These are phyloP conservation scores for Termitomyces bulborhizus DNA, from an alignment of 768 basidiomycete genomes.

Conservation along the genomic window DNA sequence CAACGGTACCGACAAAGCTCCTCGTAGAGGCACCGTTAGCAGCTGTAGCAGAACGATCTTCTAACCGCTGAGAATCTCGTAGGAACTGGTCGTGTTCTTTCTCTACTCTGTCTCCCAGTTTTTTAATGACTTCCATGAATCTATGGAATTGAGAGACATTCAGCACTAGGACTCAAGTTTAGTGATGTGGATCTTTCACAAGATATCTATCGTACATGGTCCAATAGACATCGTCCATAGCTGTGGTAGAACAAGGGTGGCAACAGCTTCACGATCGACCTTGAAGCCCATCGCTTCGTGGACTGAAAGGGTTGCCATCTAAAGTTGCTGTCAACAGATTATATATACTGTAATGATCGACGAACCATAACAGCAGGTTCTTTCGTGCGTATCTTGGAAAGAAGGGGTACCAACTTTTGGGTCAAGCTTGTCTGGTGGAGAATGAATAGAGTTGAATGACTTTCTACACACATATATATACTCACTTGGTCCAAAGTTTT, in stretches of 20 bases:
- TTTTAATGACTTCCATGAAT: constrained; percentile 83
- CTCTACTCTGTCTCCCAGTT: constrained; percentile 82
- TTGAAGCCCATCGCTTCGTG: constrained; percentile 97
- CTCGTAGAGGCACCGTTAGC: constrained; percentile 32
- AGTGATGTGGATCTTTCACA: neutral
- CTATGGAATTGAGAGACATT: constrained; percentile 84
- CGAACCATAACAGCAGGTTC: constrained; percentile 91
- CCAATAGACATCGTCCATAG: constrained; percentile 98
- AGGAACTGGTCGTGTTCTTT: constrained; percentile 90
- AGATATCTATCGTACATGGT: constrained; percentile 51
- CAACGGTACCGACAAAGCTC: constrained; percentile 45
- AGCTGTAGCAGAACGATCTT: constrained; percentile 61
- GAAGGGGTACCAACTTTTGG: constrained; percentile 89
- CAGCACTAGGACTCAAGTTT: constrained; percentile 41
- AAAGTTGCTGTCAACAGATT: neutral
- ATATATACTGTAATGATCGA: constrained; percentile 2
- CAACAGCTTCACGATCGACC: constrained; percentile 89
- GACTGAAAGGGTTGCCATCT: constrained; percentile 86
- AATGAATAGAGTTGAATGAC: neutral
- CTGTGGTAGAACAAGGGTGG: constrained; percentile 83
- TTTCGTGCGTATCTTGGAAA: constrained; percentile 93
- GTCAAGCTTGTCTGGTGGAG: constrained; percentile 70
- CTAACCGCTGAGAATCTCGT: constrained; percentile 86
- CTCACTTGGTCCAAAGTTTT: constrained; percentile 82
- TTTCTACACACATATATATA: neutral